Conservation (phyloP, 768 basidiomycete species). For the Boletus subparvulus region DNA sequence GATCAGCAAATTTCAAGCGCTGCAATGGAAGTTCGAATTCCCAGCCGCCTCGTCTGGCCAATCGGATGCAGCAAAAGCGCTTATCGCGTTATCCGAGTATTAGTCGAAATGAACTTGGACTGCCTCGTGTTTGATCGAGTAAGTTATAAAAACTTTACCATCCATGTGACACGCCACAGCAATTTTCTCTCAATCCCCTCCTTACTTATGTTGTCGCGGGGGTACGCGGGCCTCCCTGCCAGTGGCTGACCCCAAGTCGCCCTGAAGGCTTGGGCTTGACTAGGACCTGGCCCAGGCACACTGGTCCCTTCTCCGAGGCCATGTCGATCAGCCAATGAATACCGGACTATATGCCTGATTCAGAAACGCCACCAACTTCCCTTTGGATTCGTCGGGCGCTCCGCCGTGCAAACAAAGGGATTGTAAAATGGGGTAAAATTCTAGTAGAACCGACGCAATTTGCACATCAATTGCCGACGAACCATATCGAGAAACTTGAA, state of each 20-base stretch:
- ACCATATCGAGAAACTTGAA: not conserved
- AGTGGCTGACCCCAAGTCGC: too few relatives aligned
- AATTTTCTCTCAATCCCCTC: not conserved
- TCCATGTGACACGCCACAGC: constrained; percentile 1
- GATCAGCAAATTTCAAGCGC: not conserved
- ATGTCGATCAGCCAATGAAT: not conserved
- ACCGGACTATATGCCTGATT: not conserved
- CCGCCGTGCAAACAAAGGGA: constrained; percentile 5
- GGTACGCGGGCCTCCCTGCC: too few relatives aligned
- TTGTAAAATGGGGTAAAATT: constrained; percentile 6
- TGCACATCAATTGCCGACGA: constrained; percentile 13
- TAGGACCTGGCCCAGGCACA: not conserved
- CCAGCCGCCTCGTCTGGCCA: not conserved
- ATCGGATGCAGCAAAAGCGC: not conserved
- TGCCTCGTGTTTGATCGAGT: constrained; percentile 25
- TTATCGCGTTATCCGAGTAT: not conserved
- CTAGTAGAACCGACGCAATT: not conserved
- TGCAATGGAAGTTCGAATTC: not conserved
- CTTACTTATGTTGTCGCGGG: not conserved
- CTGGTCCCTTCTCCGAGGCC: not conserved
- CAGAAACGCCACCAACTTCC: not conserved
- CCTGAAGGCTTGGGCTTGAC: too few relatives aligned
- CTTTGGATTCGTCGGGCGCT: not conserved
- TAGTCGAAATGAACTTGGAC: constrained; percentile 17
- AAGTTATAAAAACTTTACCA: not conserved